Base-by-base conservation (phyloP, 2,329 filamentous ascomycete species). In the Penicillium decumbens region DNA sequence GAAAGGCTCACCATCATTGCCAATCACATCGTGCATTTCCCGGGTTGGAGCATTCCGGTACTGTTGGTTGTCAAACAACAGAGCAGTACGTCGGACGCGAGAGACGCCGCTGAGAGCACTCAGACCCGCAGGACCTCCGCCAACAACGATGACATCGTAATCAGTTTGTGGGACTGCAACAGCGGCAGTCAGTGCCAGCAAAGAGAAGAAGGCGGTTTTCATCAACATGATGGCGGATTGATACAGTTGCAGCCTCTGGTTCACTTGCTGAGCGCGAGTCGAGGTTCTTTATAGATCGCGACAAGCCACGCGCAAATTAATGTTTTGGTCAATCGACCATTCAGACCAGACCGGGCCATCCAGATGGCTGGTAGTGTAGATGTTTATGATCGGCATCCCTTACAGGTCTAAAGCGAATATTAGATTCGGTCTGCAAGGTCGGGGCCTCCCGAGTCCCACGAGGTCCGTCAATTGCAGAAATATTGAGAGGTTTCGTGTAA, bases 1-100 rank as follows among this genome's bases (percentile, higher is more conserved):
- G 12, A 1, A 7, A 6, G 13, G 35, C 63, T 51, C 57, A 81
- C 80, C 80, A 42, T 83, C 80, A 49, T 75, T 78, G 2, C 80
- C 80, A 15, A 82, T 68, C 0, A 83, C 76, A 60, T 83, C 81
- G 63, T 84, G 81, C 73, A 82, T 77, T 54, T 81, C 75, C 13
- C 80, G 67, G 0, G 81, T 83, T 0, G 72, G 66, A 1, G 45
- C 71, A 58, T 83, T 84, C 43, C 81, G 76, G 54, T 84, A 84
- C 29, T 74, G 69, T 10, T 75, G 77, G 10, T 79, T 81, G 62
- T 84, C 81, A 45, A 83, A 76, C 32, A 84, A 62, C 3, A 82
- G 66, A 1, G 76, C 75, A 6, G 73, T 77, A 9, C 80, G 73
- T 10, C 75, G 73, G 13, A 83, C 79, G 13, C 81, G 77, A 6